Evolutionary conservation across 306 rosid species (phyloP).

Genomic region (Cicer bijugum): DNA sequence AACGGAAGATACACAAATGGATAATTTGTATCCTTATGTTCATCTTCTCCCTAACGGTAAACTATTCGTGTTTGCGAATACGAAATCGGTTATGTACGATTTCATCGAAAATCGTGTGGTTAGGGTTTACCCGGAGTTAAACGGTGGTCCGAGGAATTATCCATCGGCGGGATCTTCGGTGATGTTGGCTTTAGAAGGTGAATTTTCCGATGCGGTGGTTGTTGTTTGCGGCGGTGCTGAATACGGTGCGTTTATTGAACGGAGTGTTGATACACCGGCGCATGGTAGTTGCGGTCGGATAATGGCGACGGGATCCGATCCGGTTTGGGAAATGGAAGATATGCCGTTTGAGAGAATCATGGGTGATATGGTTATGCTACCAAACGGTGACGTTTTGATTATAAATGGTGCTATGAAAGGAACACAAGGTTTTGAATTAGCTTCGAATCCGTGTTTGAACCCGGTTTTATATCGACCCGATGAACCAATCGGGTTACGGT

Average conservation of each 20-base stretch:
- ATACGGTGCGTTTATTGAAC: constrained; percentile 68
- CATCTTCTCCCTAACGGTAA: constrained; percentile 83
- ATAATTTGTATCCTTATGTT: constrained; percentile 82
- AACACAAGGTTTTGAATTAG: constrained; percentile 74
- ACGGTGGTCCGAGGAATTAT: constrained; percentile 87
- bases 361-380: constrained; percentile 94
- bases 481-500: constrained; percentile 74
- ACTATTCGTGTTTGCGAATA: constrained; percentile 82
- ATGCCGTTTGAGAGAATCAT: constrained; percentile 84
- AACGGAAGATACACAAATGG: constrained; percentile 77
- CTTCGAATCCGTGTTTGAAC: constrained; percentile 67
- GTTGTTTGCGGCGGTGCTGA: constrained; percentile 86
- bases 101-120: constrained; percentile 38
- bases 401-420: constrained; percentile 88
- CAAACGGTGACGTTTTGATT: constrained; percentile 72
- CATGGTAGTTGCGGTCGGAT: constrained; percentile 81
- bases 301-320: constrained; percentile 51
- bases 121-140: constrained; percentile 61
- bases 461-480: constrained; percentile 79
- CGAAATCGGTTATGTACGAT: constrained; percentile 68
- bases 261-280: constrained; percentile 65
- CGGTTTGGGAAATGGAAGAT: constrained; percentile 81
- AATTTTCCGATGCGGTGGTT: constrained; percentile 60
- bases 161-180: constrained; percentile 91
- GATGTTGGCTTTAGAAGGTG: constrained; percentile 65